Evolutionary conservation across 768 basidiomycete genomes (phyloP).

Genomic region (Leccinellum rugosiceps): DNA sequence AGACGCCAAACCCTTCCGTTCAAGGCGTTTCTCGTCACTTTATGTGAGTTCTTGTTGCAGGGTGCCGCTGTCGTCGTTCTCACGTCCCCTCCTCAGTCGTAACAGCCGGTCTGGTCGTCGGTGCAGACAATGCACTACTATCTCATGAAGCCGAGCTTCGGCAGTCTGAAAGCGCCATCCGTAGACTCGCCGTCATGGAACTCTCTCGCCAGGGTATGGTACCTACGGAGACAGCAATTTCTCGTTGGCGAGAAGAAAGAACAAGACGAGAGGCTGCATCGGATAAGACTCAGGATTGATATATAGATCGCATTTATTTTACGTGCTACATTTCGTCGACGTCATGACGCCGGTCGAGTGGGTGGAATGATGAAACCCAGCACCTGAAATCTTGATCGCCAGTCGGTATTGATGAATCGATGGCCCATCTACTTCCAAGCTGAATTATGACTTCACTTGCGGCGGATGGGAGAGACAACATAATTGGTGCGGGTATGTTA

Average conservation of each 20-base stretch:
- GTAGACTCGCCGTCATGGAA: slow-evolving; percentile 71
- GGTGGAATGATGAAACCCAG: slow-evolving; percentile 12
- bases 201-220: slow-evolving; percentile 72
- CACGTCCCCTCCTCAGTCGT: slow-evolving; percentile 41
- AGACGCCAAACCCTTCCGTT: slow-evolving; percentile 80
- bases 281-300: not conserved
- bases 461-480: slow-evolving; percentile 10
- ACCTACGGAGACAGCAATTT: slow-evolving; percentile 80
- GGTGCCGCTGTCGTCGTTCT: not conserved
- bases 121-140: slow-evolving; percentile 73
- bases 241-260: slow-evolving; percentile 65
- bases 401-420: not conserved
- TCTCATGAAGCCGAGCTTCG: slow-evolving; percentile 67
- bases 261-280: slow-evolving; percentile 16
- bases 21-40: slow-evolving; percentile 75
- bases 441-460: slow-evolving; percentile 11
- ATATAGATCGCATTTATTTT: slow-evolving; percentile 7
- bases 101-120: slow-evolving; percentile 65
- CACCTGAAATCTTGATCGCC: slow-evolving; percentile 10
- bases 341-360: not conserved
- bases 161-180: slow-evolving; percentile 61
- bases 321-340: slow-evolving; percentile 10
- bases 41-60: slow-evolving; percentile 45
- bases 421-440: slow-evolving; percentile 9
- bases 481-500: slow-evolving; percentile 10